Conservation (phyloP, 768 basidiomycete species). For the Albatrellus ellisii region DNA sequence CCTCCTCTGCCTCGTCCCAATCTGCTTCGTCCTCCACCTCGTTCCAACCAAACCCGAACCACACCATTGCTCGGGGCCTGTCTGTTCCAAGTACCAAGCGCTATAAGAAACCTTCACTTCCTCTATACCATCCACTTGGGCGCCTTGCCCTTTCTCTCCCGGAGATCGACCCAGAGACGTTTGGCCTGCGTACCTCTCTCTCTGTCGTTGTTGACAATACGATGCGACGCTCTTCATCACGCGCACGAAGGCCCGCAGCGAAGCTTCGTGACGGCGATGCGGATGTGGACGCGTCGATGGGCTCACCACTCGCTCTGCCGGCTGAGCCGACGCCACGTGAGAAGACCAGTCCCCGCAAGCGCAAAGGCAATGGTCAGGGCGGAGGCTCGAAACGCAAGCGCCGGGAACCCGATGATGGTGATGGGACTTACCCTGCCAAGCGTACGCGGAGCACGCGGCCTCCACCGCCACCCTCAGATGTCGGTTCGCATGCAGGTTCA, state of each 20-base stretch:
- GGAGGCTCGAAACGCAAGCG: conserved; percentile 10
- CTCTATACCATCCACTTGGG: conserved; percentile 14
- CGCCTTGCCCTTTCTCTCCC: conserved; percentile 12
- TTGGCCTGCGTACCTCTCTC: conserved; percentile 1
- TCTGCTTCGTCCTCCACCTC: neutral
- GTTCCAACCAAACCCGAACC: conserved; percentile 6
- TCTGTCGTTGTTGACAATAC: conserved; percentile 4
- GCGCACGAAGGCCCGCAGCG: conserved; percentile 9
- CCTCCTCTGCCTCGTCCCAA: conserved; percentile 4
- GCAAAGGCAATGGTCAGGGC: conserved; percentile 9
- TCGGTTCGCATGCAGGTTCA: conserved; percentile 8
- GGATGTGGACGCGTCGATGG: conserved; percentile 3
- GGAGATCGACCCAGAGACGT: conserved; percentile 7
- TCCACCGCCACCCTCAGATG: conserved; percentile 5
- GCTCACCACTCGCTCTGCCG: conserved; percentile 5
- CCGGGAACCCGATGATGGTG: conserved; percentile 14
- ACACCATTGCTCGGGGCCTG: neutral
- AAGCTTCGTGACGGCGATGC: conserved; percentile 10
- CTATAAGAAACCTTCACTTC: conserved; percentile 9
- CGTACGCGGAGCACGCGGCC: conserved; percentile 11
- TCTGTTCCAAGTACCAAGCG: conserved; percentile 3
- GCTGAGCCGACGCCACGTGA: conserved; percentile 1
- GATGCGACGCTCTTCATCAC: conserved; percentile 4
- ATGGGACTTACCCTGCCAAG: conserved; percentile 14
- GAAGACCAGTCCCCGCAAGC: conserved; percentile 13